Evolutionary conservation across 495 filamentous ascomycete genomes (phyloP).

Genomic region (Aspergillus diversus): DNA sequence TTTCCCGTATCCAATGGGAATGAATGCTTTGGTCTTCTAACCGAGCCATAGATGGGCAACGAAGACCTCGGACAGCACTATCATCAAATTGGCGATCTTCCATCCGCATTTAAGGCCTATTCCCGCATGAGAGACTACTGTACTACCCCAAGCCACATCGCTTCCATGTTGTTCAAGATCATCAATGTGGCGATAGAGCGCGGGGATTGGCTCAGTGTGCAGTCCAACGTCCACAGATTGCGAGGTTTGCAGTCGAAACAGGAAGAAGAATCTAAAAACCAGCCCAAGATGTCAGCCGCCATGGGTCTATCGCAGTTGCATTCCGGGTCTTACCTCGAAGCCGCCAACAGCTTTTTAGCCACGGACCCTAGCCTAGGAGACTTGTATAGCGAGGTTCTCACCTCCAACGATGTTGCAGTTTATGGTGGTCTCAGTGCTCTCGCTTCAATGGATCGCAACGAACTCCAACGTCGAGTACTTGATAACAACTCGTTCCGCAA

Average conservation of each 20-base stretch:
- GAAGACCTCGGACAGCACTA: conserved; percentile 74
- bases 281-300: conserved; percentile 68
- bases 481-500: conserved; percentile 79
- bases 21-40: conserved; percentile 11
- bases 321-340: conserved; percentile 65
- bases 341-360: conserved; percentile 71
- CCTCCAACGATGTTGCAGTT: conserved; percentile 85
- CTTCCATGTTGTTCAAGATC: conserved; percentile 70
- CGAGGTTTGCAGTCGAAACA: conserved; percentile 58
- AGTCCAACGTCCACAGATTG: conserved; percentile 71
- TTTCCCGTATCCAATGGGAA: background rate
- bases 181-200: conserved; percentile 71
- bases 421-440: conserved; percentile 92
- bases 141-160: conserved; percentile 69
- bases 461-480: conserved; percentile 75
- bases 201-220: conserved; percentile 65
- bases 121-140: conserved; percentile 75
- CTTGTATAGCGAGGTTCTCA: conserved; percentile 72
- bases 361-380: conserved; percentile 56
- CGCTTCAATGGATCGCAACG: conserved; percentile 79
- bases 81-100: conserved; percentile 64
- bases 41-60: conserved; percentile 66
- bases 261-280: conserved; percentile 60
- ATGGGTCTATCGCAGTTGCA: conserved; percentile 74
- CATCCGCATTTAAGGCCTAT: conserved; percentile 67